Evolutionary conservation across 495 filamentous ascomycete genomes (phyloP), one percentile per base, ranked within the genome.

Genomic region (Entonaema liquescens): DNA sequence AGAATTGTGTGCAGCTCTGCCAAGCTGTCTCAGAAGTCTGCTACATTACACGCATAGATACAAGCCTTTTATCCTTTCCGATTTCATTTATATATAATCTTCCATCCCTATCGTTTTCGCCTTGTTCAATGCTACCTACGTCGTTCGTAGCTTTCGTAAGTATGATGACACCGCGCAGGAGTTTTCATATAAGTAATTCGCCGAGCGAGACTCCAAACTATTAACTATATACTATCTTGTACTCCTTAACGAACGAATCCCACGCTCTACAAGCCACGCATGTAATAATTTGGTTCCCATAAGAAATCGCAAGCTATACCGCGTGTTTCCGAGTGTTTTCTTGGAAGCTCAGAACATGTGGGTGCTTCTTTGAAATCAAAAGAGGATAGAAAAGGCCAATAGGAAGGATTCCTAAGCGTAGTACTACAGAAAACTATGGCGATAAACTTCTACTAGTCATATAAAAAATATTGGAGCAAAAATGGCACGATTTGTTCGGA

Each of bases 81-180:
- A 26, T 54, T 29, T 8, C 19, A 26, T 53, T 15, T 64, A 49
- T 55, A 59, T 17, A 42, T n/a, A 21, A 49, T 26, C 4, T 29
- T 8, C 21, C 11, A 52, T 44, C 11, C 21, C 50, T 6, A 19
- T 25, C 4, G 38, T 29, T 38, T n/a, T 38, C n/a, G n/a, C 15
- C 0, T 2, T 23, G 12, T n/a, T 19, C 12, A 5, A 50, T 67
- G 42, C 52, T 67, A 67, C 62, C 5, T 71, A 59, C 68, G 42
- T 65, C 49, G 17, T 36, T 57, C n/a, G 21, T 38, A 26, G 28
- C 23, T 40, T n/a, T 57, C 36, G 56, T 66, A 66, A 29, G 17
- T 28, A 59, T 72, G 63, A 72, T 55, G 54, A 35, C 58, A 59
- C 23, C 26, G 36, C 47, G 69, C 59, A 67, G 60, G 12, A 35